These are phyloP conservation scores for Trifolium subterraneum DNA, from an alignment of 306 rosid genomes.

Conservation along the genomic window DNA sequence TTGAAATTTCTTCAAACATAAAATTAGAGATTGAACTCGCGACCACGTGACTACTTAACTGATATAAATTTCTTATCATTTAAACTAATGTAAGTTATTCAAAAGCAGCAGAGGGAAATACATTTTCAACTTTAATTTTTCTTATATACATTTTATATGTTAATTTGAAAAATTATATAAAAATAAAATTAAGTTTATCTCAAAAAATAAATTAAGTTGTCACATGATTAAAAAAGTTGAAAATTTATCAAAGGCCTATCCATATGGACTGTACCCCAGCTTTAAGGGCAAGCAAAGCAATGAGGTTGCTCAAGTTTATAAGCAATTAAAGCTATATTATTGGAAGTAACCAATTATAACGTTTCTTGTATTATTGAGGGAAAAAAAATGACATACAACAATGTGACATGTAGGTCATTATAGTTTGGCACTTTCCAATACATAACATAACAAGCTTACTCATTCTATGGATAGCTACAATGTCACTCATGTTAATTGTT, in stretches of 20 bases:
- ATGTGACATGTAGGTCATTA: slow-evolving; percentile 41
- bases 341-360: slow-evolving; percentile 33
- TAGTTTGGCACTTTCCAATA: slow-evolving; percentile 32
- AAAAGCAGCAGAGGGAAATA: neutral
- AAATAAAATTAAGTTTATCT: neutral
- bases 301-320: neutral
- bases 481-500: neutral
- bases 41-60: too few species aligned
- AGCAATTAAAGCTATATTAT: slow-evolving; percentile 30
- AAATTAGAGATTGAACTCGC: too few species aligned
- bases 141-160: neutral
- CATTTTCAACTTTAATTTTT: neutral
- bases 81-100: neutral
- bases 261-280: slow-evolving; percentile 32
- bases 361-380: slow-evolving; percentile 19
- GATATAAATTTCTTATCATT: too few species aligned
- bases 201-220: neutral
- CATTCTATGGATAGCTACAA: slow-evolving; percentile 8
- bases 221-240: neutral
- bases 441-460: neutral
- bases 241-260: slow-evolving; percentile 14
- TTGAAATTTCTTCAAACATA: too few species aligned
- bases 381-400: slow-evolving; percentile 11
- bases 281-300: slow-evolving; percentile 43
- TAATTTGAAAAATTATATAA: neutral